Evolutionary conservation across 176 grass and related monocot species (phyloP).

Genomic region (Elaeis guineensis): DNA sequence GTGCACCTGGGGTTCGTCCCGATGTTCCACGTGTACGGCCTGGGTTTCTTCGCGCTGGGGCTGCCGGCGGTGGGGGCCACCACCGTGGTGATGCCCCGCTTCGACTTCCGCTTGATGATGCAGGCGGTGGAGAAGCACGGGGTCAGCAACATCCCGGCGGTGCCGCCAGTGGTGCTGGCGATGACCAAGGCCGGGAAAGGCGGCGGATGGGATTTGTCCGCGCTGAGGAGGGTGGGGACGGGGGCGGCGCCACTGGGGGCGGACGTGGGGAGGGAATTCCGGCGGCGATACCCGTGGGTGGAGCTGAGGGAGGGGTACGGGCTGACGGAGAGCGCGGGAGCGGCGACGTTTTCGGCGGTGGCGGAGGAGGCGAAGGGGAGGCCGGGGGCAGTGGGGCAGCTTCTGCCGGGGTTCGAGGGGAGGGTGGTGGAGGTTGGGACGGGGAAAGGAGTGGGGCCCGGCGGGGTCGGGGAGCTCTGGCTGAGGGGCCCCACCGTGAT

Average conservation of each 20-base stretch:
- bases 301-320: constrained; percentile 23
- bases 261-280: constrained; percentile 4
- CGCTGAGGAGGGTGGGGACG: constrained; percentile 5
- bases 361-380: constrained; percentile 11
- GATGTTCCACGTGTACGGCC: constrained; percentile 16
- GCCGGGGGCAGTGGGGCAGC: constrained; percentile 2
- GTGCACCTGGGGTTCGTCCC: constrained; percentile 13
- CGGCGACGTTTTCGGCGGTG: neutral
- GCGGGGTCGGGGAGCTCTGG: constrained; percentile 16
- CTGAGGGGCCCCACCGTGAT: constrained; percentile 11
- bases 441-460: neutral
- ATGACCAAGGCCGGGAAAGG: neutral
- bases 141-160: too few relatives aligned
- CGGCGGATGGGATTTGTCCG: constrained; percentile 5
- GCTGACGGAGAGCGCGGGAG: constrained; percentile 10
- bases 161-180: too few relatives aligned
- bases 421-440: too few relatives aligned
- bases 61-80: constrained; percentile 8
- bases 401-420: neutral
- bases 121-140: neutral
- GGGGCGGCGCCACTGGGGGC: constrained; percentile 2
- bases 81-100: constrained; percentile 4
- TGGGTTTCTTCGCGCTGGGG: constrained; percentile 17
- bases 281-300: constrained; percentile 13
- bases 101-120: constrained; percentile 4